These are phyloP conservation scores for Wickerhamomyces strasburgensis DNA, from an alignment of 805 yeast genomes.

Conservation along the genomic window DNA sequence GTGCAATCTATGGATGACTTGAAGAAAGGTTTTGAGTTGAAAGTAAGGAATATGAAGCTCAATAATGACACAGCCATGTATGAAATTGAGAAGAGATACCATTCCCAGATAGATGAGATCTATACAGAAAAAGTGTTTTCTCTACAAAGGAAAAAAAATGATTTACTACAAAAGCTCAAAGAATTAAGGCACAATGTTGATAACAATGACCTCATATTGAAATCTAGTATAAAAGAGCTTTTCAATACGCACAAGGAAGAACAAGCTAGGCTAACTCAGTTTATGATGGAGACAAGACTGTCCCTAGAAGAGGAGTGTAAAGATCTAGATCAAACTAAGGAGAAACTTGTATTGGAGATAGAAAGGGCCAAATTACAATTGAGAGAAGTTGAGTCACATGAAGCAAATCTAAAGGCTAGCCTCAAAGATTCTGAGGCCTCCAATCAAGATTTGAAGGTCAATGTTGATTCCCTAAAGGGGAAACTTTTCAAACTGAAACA, in stretches of 20 bases:
- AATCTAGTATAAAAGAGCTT: constrained; percentile 17
- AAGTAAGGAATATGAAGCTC: constrained; percentile 28
- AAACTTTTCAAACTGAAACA: constrained; percentile 17
- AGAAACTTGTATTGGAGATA: constrained; percentile 7
- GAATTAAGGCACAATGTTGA: constrained; percentile 24
- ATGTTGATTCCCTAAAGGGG: not conserved
- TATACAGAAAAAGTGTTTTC: constrained; percentile 31
- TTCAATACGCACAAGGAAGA: constrained; percentile 22
- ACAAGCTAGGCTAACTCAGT: constrained; percentile 20
- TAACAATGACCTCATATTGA: constrained; percentile 18
- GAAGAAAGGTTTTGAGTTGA: constrained; percentile 27
- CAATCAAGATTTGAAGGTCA: constrained; percentile 5
- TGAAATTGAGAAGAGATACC: constrained; percentile 30
- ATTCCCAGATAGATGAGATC: constrained; percentile 33
- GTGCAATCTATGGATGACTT: constrained; percentile 21
- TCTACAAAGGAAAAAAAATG: constrained; percentile 27
- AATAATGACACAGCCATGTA: constrained; percentile 35
- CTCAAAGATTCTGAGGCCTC: not conserved
- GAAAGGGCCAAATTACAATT: constrained; percentile 9
- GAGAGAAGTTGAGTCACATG: not conserved
- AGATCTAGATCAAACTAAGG: constrained; percentile 2
- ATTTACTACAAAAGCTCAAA: constrained; percentile 26
- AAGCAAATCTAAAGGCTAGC: not conserved
- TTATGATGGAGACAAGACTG: constrained; percentile 20
- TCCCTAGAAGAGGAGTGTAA: constrained; percentile 6